These are phyloP conservation scores for Penicillium tannophilum DNA, from an alignment of 495 filamentous ascomycete species.

Conservation along the genomic window DNA sequence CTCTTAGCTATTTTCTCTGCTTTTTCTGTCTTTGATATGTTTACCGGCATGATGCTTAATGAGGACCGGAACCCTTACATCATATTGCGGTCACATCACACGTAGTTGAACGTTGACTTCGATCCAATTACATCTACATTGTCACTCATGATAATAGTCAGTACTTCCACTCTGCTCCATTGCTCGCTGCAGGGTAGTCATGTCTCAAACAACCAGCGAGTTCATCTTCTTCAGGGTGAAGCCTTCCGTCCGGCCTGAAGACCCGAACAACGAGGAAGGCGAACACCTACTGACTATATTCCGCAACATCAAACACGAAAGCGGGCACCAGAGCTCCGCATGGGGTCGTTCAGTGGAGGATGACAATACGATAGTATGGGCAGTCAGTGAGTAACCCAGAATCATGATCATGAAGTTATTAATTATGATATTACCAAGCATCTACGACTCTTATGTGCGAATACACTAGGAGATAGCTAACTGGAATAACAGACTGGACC, in stretches of 20 bases:
- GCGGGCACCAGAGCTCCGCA: conserved; percentile 38
- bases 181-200: background rate
- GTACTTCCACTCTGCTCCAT: background rate
- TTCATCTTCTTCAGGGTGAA: conserved; percentile 46
- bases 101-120: background rate
- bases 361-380: conserved; percentile 41
- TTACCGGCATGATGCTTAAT: conserved; percentile 9
- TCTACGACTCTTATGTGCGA: background rate
- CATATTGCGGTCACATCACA: conserved; percentile 25
- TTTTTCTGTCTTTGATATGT: conserved; percentile 6
- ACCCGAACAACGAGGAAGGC: conserved; percentile 38
- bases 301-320: conserved; percentile 33
- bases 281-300: conserved; percentile 32
- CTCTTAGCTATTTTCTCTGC: background rate
- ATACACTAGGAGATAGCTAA: background rate
- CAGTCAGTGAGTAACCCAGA: conserved; percentile 31
- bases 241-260: conserved; percentile 43
- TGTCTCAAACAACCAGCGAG: conserved; percentile 34
- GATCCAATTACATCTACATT: background rate
- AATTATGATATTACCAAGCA: background rate
- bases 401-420: background rate
- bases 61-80: conserved; percentile 24
- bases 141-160: background rate
- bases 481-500: conserved; percentile 37
- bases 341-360: conserved; percentile 47